Evolutionary conservation across 495 filamentous ascomycete genomes (phyloP), one percentile per base, ranked within the genome.

Genomic region (Haplographium delicatum): DNA sequence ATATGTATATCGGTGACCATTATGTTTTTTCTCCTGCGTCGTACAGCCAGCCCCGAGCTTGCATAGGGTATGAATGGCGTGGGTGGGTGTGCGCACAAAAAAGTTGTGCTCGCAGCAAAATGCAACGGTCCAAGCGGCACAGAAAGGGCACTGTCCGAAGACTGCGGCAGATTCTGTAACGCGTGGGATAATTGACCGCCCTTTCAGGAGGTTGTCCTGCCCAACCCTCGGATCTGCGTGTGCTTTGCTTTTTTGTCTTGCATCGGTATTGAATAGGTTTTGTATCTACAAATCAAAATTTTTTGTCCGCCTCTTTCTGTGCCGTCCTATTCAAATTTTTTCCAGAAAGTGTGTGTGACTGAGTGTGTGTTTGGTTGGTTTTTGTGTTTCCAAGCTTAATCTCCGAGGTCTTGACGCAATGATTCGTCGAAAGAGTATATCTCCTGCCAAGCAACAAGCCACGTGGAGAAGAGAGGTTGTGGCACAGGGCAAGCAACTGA

Each of bases 341-440:
- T n/a, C n/a, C n/a, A n/a, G n/a, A n/a, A n/a, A n/a, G n/a, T n/a
- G n/a, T n/a, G n/a, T n/a, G n/a, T n/a, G n/a, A n/a, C n/a, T n/a
- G n/a, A n/a, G n/a, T n/a, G n/a, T n/a, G n/a, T n/a, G n/a, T n/a
- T n/a, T n/a, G n/a, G n/a, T 39, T 39, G 4, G 20, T 42, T 19
- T 50, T 13, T 26, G 34, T 25, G 13, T 19, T 44, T 34, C 15
- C 13, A 24, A 25, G 25, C n/a, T 7, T 20, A 10, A 30, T 35
- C 16, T 13, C 24, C 18, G 10, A 24, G 42, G 26, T 16, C 16
- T 3, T 1, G 20, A 3, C 9, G 31, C 5, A 0, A 49, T 49
- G 46, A 40, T 49, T 30, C 46, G 34, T 3, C 31, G 46, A 49
- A 38, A 39, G 40, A 49, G 46, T 24, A 37, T 33, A n/a, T 48